Conservation (phyloP, 345 rosid genomes). For the Firmiana major region DNA sequence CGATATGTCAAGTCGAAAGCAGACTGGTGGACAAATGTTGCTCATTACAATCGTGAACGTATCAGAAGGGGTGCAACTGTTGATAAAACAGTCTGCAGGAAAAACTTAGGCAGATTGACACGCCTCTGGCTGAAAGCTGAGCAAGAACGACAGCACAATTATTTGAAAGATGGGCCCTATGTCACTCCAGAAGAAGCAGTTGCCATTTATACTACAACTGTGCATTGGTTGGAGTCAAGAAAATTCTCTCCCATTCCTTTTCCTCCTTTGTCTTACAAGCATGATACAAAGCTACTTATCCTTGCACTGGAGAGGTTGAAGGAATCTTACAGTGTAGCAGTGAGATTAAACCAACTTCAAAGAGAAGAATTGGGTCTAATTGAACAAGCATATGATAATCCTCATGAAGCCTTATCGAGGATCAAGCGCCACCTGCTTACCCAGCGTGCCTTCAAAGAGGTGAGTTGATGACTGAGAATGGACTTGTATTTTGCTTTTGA, state of each 20-base stretch:
- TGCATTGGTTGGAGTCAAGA: slow-evolving; percentile 97
- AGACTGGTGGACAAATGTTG: slow-evolving; percentile 99
- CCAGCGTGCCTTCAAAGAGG: slow-evolving; percentile 97
- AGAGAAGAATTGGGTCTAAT: slow-evolving; percentile 98
- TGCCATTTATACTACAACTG: slow-evolving; percentile 94
- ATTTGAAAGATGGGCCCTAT: slow-evolving; percentile 97
- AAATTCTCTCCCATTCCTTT: slow-evolving; percentile 97
- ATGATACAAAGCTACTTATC: slow-evolving; percentile 93
- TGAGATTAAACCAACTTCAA: slow-evolving; percentile 90
- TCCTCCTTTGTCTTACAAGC: slow-evolving; percentile 97
- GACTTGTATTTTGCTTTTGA: background rate
- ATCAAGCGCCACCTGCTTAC: slow-evolving; percentile 98
- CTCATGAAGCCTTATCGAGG: slow-evolving; percentile 93
- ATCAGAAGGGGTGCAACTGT: slow-evolving; percentile 98
- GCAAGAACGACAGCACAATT: slow-evolving; percentile 98
- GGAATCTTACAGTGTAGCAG: slow-evolving; percentile 99
- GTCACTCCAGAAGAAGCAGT: slow-evolving; percentile 99
- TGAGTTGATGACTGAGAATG: slow-evolving; percentile 28
- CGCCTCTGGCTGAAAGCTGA: slow-evolving; percentile 99
- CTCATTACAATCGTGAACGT: slow-evolving; percentile 97
- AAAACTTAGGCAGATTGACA: slow-evolving; percentile 92
- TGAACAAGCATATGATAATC: slow-evolving; percentile 99
- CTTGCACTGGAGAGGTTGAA: slow-evolving; percentile 96
- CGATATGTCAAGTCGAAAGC: slow-evolving; percentile 97
- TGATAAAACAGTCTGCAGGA: slow-evolving; percentile 95